Evolutionary conservation across 768 basidiomycete genomes (phyloP).

Genomic region (Floccularia luteovirens): DNA sequence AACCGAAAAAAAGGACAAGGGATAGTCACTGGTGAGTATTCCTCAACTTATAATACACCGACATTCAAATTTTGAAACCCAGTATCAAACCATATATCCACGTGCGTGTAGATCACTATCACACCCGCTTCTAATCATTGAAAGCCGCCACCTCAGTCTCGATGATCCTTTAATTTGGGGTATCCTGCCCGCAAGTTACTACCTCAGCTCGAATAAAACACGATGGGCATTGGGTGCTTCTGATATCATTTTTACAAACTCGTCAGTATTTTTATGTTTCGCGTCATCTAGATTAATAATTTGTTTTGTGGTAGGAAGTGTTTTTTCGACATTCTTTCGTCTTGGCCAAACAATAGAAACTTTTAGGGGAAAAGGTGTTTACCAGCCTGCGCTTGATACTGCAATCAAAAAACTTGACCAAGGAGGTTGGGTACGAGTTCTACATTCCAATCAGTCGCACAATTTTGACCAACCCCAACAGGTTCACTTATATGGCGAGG

Average conservation of each 20-base stretch:
- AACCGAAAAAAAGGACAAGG: constrained; percentile 47
- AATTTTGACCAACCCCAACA: constrained; percentile 18
- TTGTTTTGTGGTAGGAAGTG: constrained; percentile 32
- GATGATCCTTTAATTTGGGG: constrained; percentile 91
- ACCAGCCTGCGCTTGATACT: constrained; percentile 79
- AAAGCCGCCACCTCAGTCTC: constrained; percentile 33
- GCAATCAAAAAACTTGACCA: constrained; percentile 74
- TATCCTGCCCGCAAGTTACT: constrained; percentile 59
- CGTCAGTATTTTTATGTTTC: constrained; percentile 36
- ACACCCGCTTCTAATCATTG: constrained; percentile 3
- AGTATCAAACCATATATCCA: constrained; percentile 95
- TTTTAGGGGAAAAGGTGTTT: constrained; percentile 82
- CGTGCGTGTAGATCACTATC: constrained; percentile 38
- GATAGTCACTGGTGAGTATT: constrained; percentile 56
- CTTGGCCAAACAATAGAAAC: constrained; percentile 91
- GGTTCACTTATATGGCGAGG: constrained; percentile 91
- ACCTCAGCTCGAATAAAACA: constrained; percentile 49
- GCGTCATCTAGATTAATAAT: constrained; percentile 4
- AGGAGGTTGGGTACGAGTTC: constrained; percentile 79
- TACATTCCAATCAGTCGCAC: constrained; percentile 1
- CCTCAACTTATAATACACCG: constrained; percentile 4
- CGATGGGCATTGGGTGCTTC: constrained; percentile 92
- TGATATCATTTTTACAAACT: constrained; percentile 93
- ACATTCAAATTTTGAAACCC: neutral
- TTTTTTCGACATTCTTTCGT: constrained; percentile 80